phyloP scores from a whole-genome alignment of 2,329 filamentous ascomycete genomes.

The Remersonia thermophila region DNA sequence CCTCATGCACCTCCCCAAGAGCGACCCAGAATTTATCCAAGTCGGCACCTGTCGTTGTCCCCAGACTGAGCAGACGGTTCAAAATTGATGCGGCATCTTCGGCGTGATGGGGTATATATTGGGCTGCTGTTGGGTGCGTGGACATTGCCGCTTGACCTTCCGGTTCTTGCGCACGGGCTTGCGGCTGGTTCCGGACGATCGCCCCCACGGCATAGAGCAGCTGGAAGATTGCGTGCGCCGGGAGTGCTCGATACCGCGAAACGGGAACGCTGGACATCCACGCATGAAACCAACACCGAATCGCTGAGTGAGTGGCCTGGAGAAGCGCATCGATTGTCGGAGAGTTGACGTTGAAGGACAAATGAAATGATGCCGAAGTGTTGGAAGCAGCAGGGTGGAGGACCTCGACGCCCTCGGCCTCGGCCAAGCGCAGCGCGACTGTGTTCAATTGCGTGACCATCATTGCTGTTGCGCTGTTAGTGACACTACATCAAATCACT shows the following conservation, averaged over 20 bases:
- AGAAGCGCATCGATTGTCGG: not conserved
- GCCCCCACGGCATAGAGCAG: constrained; percentile 2
- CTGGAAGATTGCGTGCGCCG: constrained; percentile 4
- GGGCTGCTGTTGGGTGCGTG: not conserved
- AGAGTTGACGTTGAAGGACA: not conserved
- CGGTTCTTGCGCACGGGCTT: no score
- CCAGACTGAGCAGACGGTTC: constrained; percentile 2
- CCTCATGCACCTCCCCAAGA: constrained; percentile 4
- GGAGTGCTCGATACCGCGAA: constrained; percentile 2
- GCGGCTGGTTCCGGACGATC: not conserved
- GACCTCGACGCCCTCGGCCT: not conserved
- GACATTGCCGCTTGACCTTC: no score
- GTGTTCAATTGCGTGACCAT: constrained; percentile 4
- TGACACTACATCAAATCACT: not conserved
- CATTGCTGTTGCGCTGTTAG: not conserved
- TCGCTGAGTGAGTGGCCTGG: not conserved
- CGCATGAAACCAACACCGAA: constrained; percentile 3
- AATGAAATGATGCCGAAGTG: not conserved
- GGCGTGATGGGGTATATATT: no score
- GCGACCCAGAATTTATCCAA: constrained; percentile 6
- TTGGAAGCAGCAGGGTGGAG: not conserved
- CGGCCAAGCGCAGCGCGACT: constrained; percentile 2
- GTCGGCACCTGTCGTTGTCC: not conserved
- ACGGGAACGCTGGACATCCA: constrained; percentile 4
- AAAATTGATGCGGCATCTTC: constrained; percentile 1